Percentiles rank a stretch among this genome's conserved stretches.
phyloP scores from a whole-genome alignment of 768 basidiomycete species.

The Piloderma croceum region DNA sequence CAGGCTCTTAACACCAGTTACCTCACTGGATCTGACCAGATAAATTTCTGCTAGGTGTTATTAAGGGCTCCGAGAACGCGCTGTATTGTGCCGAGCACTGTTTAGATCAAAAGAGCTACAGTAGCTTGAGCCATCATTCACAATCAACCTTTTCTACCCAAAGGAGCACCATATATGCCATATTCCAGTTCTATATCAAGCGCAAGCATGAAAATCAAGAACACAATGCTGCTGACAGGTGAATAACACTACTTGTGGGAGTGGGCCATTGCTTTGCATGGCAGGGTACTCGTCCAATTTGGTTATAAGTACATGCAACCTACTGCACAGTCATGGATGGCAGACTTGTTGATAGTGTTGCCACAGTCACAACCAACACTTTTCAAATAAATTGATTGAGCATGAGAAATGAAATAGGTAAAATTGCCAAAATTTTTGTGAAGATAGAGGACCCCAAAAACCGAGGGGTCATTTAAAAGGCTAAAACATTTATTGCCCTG shows the following conservation, averaged over 20 bases:
- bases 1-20: conserved; percentile 17
- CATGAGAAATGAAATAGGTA: too few relatives aligned
- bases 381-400: too few relatives aligned
- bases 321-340: too few relatives aligned
- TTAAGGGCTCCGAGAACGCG: conserved; percentile 62
- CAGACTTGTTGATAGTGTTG: too few relatives aligned
- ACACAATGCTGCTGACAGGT: conserved; percentile 60
- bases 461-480: too few relatives aligned
- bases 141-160: conserved; percentile 51
- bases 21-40: neutral
- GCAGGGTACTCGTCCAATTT: too few relatives aligned
- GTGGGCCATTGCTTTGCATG: neutral
- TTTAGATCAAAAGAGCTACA: conserved; percentile 42
- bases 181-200: conserved; percentile 49
- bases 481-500: too few relatives aligned
- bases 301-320: too few relatives aligned
- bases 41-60: conserved; percentile 38
- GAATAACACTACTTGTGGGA: conserved; percentile 3
- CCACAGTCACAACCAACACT: too few relatives aligned
- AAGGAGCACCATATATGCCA: conserved; percentile 41
- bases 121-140: conserved; percentile 42
- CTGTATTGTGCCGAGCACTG: conserved; percentile 28
- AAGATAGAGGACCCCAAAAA: too few relatives aligned
- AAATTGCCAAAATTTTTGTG: too few relatives aligned
- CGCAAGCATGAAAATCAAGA: conserved; percentile 38